Percentiles rank a stretch among this genome's conserved stretches.
These are phyloP conservation scores for Camptophora hylomeconis DNA, from an alignment of 2,329 filamentous ascomycete species.

Conservation along the genomic window DNA sequence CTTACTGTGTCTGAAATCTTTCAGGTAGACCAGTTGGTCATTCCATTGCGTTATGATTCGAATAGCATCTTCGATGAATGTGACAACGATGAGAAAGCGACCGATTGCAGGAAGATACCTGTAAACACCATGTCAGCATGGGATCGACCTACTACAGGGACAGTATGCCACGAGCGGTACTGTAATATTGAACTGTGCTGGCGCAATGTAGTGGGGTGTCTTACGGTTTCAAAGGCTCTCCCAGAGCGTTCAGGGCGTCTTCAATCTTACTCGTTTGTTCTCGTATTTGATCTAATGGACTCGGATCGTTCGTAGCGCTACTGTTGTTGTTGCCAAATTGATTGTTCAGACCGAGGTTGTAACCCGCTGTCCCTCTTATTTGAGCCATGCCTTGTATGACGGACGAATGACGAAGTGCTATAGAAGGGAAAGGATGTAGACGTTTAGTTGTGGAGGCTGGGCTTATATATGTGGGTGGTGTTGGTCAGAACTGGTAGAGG, in stretches of 20 bases:
- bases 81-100: constrained; percentile 94
- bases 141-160: too few species aligned
- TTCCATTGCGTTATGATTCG: constrained; percentile 95
- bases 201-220: constrained; percentile 30
- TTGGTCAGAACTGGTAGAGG: too few species aligned
- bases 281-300: constrained; percentile 74
- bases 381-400: constrained; percentile 32
- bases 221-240: constrained; percentile 91
- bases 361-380: constrained; percentile 59
- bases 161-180: too few species aligned
- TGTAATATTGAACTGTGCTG: too few species aligned
- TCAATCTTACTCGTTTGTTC: constrained; percentile 98
- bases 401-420: too few species aligned
- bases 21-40: constrained; percentile 86
- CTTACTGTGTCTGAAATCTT: constrained; percentile 88
- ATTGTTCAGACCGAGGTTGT: constrained; percentile 66
- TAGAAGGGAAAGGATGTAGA: constrained; percentile 1
- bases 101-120: constrained; percentile 92
- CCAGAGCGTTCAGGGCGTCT: constrained; percentile 73
- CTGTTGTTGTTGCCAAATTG: constrained; percentile 53
- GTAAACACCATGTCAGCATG: constrained; percentile 22
- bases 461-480: too few species aligned
- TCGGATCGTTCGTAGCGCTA: constrained; percentile 54
- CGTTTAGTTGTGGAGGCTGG: too few species aligned
- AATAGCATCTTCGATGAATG: constrained; percentile 91